Percentiles rank a stretch among this genome's conserved stretches.
phyloP scores from a whole-genome alignment of 2,329 filamentous ascomycete species.

The Hymenoscyphus infarciens region DNA sequence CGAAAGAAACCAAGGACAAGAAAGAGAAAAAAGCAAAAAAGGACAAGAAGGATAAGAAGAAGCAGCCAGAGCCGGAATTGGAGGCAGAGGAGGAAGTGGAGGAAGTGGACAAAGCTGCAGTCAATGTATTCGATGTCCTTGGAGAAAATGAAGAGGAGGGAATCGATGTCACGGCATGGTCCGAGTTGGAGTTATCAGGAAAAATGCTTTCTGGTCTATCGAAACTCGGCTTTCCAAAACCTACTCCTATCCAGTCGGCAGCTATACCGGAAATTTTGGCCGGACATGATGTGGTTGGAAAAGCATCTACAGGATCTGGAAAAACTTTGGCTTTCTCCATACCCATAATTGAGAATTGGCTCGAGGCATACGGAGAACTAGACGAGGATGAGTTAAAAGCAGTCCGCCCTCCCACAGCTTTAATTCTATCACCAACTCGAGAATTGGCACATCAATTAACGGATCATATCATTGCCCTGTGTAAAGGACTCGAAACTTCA shows the following conservation, averaged over 20 bases:
- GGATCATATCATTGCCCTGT: conserved; percentile 75
- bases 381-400: conserved; percentile 38
- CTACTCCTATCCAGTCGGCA: conserved; percentile 75
- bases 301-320: conserved; percentile 92
- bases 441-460: conserved; percentile 91
- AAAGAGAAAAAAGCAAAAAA: conserved; percentile 26
- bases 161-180: conserved; percentile 76
- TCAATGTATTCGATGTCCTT: conserved; percentile 42
- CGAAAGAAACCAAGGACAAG: conserved; percentile 32
- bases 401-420: conserved; percentile 58
- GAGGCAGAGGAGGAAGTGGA: conserved; percentile 31
- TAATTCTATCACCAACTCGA: conserved; percentile 87
- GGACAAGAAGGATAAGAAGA: conserved; percentile 24
- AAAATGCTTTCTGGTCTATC: conserved; percentile 70
- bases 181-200: conserved; percentile 67
- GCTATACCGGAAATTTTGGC: conserved; percentile 78
- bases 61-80: conserved; percentile 33
- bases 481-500: conserved; percentile 54
- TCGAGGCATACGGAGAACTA: conserved; percentile 48
- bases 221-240: conserved; percentile 73
- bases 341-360: conserved; percentile 82
- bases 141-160: conserved; percentile 54
- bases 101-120: conserved; percentile 25
- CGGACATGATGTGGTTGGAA: conserved; percentile 90
- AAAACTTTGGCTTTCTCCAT: conserved; percentile 96